Conservation (phyloP, 495 filamentous ascomycete genomes). For the Penicillium bovifimosum region DNA sequence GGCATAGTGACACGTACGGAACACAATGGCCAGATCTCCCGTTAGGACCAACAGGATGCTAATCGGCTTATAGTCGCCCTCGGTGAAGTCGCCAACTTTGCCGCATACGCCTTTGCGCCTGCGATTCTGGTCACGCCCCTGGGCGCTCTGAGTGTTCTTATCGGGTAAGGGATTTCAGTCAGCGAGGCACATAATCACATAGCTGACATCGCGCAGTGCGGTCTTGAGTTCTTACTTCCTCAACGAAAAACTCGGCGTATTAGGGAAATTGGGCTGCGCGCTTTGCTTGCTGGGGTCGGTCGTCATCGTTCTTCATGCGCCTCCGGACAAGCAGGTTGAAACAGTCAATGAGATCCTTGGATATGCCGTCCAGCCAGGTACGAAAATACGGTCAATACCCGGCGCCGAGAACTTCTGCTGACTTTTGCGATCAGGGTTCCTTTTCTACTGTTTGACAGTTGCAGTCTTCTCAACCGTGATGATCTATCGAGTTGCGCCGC, state of each 20-base stretch:
- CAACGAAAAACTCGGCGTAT: constrained; percentile 75
- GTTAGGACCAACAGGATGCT: constrained; percentile 7
- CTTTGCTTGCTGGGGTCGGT: constrained; percentile 94
- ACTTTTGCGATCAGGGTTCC: constrained; percentile 57
- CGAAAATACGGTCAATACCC: constrained; percentile 9
- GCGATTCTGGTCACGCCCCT: constrained; percentile 95
- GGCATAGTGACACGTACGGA: constrained; percentile 79
- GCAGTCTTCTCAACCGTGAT: constrained; percentile 79
- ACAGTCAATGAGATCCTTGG: constrained; percentile 82
- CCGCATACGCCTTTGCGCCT: constrained; percentile 95
- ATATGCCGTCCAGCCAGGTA: constrained; percentile 87
- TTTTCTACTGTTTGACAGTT: constrained; percentile 74
- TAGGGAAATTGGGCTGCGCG: constrained; percentile 93
- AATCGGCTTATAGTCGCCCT: constrained; percentile 52
- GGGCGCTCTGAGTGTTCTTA: constrained; percentile 87
- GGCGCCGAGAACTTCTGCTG: background rate
- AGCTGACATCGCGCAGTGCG: constrained; percentile 51
- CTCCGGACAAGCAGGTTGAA: constrained; percentile 82
- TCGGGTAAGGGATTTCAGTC: constrained; percentile 53
- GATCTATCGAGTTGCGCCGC: constrained; percentile 90
- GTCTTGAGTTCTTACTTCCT: constrained; percentile 93
- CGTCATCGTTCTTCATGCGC: constrained; percentile 95
- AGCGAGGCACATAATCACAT: background rate
- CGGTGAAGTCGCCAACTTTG: constrained; percentile 93
- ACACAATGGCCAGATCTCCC: background rate